Base-by-base conservation (phyloP, 768 basidiomycete genomes). In the Russula sp. region DNA sequence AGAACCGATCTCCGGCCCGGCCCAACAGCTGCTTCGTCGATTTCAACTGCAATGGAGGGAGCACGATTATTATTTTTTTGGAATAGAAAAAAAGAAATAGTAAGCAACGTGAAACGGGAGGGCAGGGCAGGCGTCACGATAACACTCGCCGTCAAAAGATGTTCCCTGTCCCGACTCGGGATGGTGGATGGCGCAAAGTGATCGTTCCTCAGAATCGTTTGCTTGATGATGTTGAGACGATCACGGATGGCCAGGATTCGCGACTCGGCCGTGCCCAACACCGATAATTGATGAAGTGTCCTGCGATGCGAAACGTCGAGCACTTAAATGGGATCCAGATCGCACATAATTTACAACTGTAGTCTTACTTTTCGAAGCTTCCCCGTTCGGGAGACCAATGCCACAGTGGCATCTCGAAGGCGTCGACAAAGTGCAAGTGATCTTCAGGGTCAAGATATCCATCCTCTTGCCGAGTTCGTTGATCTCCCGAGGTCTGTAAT, bases 1-100 rank as follows among this genome's bases (percentile, higher is more conserved):
- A 75, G 75, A 99, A 99, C 13, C 93, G 83, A 48, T 94, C 84
- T 18, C 93, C 88, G 25, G 90, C 83, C 50, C 97, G 82, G 18
- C 97, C 97, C 3, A 98, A 79, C 9, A 99, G 79, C 71, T 99
- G 96, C 73, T 98, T 97, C 5, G 93, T 98, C 1, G 97, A 96
- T 69, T 87, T 92, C 20, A 99, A 77, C 94, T 96, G 71, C 25
- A 29, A 29, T 29, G 25, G 25, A 8, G 13, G 22, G 8, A 46
- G 22, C 11, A 10, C 4, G 35, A 47, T 52, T 58, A 64, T 47
- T 29, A 18, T 34, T 18, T 16, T 29, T 48, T 52, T 58, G 55
- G 49, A 65, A 51, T 57, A 49, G 20, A 47, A 25, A 29, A 29
- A 29, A 29, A 29, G 25, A 29, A 29, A n/a, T n/a, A n/a, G n/a